Base-by-base conservation (phyloP, 225 moss, liverwort and hornwort genomes). In the Physcomitrellopsis africana region DNA sequence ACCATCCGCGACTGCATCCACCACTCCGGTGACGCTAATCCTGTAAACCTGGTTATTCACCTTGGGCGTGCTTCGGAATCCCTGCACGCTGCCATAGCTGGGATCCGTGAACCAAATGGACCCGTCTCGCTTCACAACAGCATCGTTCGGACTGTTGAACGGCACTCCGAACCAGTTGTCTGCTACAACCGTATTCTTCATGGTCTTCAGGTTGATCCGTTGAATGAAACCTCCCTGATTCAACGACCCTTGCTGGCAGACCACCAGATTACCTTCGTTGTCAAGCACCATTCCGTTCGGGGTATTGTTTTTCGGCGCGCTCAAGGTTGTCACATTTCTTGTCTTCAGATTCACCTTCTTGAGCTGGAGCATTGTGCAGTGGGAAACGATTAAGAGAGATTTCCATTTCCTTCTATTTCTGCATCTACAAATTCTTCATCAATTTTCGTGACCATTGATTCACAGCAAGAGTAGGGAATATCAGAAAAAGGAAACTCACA, bases 81-180 rank as follows among this genome's bases (percentile, higher is more conserved):
- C 89, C 77, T 89, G 92, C 12, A 18, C 82, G 29, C 41, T 81
- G 58, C 84, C 90, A 60, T 92, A 90, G 77, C 72, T 88, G 5
- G 92, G 70, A 76, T 92, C 92, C 0, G 92, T 90, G 75, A 92
- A 56, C 92, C 92, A 90, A 7, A 88, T 62, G 51, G 87, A 86
- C 59, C 84, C 82, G 60, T 90, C 92, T 43, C 64, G 73, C 32
- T 88, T 82, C 42, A 86, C 87, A 17, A 90, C 86, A 0, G 12
- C 79, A 60, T 92, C 90, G 68, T 92, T 92, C 1, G 90, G 90
- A 14, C 90, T 90, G 62, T 90, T 92, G 65, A 90, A 86, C 0
- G 78, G 86, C 53, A 84, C 76, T 18, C 88, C 86, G 62, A 86
- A 90, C 92, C 92, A 90, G 66, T 92, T 90, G 76, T 92, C 92